A percentile compares a stretch with the other conserved stretches of the same genome.
These are phyloP conservation scores for Saposhnikovia divaricata DNA, from an alignment of 129 eudicot genomes.

Conservation along the genomic window DNA sequence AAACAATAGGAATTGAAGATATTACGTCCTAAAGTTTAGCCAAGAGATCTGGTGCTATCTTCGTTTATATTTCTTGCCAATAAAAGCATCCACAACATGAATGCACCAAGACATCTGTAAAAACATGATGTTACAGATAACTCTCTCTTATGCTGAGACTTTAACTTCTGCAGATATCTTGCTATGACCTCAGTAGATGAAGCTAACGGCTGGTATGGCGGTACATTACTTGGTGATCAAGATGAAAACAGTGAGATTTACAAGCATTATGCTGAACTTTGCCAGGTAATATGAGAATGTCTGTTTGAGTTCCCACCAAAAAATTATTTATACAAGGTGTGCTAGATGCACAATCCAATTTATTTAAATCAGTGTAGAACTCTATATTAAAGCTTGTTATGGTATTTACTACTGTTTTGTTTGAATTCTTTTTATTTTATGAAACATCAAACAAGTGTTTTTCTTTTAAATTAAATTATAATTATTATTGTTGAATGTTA, in stretches of 20 bases:
- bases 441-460: neutral
- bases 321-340: neutral
- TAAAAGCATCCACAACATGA: too few relatives aligned
- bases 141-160: neutral
- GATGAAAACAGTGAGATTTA: conserved; percentile 78
- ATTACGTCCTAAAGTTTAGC: too few relatives aligned
- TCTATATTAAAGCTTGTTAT: neutral
- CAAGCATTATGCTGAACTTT: conserved; percentile 76
- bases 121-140: neutral
- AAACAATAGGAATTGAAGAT: too few relatives aligned
- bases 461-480: neutral
- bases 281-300: conserved; percentile 45
- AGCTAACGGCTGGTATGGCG: conserved; percentile 88
- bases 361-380: neutral
- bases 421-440: neutral
- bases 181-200: conserved; percentile 77
- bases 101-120: neutral
- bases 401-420: neutral
- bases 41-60: too few relatives aligned
- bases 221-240: conserved; percentile 85
- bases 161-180: conserved; percentile 47
- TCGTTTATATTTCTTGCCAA: too few relatives aligned
- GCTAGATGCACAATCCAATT: neutral
- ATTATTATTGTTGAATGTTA: neutral
- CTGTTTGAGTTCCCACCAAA: neutral